These are phyloP conservation scores for Starmerella roubikii DNA, from an alignment of 805 yeast genomes.

Conservation along the genomic window DNA sequence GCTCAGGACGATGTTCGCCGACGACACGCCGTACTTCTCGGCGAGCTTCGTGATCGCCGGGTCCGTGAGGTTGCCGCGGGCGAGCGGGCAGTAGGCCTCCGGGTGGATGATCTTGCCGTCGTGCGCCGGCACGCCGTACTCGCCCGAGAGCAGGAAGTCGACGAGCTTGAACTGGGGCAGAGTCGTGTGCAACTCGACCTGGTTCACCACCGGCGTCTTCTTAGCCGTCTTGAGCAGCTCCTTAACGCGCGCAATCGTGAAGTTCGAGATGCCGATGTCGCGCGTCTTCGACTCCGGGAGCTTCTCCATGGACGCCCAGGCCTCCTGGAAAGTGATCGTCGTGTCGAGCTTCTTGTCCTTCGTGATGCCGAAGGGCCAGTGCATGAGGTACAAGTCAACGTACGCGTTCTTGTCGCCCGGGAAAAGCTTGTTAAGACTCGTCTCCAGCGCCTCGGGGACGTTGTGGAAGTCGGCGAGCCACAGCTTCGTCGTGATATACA, in stretches of 20 bases:
- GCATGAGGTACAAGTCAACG: constrained; percentile 52
- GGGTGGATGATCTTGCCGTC: constrained; percentile 37
- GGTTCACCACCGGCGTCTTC: constrained; percentile 55
- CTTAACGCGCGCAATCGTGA: constrained; percentile 40
- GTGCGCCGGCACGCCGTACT: constrained; percentile 18
- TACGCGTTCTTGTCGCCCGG: constrained; percentile 36
- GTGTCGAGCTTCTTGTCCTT: constrained; percentile 14
- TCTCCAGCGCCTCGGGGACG: constrained; percentile 37
- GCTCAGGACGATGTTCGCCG: constrained; percentile 24
- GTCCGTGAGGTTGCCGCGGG: constrained; percentile 47
- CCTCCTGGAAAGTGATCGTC: constrained; percentile 32
- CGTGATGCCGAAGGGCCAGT: constrained; percentile 42
- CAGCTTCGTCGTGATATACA: constrained; percentile 53
- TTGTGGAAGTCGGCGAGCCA: constrained; percentile 33
- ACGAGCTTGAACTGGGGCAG: constrained; percentile 50
- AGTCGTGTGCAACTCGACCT: constrained; percentile 64
- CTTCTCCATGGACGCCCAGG: constrained; percentile 53
- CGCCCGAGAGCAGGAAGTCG: constrained; percentile 33
- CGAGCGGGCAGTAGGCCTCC: constrained; percentile 72
- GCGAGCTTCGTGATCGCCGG: constrained; percentile 46
- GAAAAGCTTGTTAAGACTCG: constrained; percentile 36
- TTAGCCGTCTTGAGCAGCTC: constrained; percentile 31
- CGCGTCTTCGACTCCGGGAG: constrained; percentile 38
- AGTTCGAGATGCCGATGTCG: constrained; percentile 70
- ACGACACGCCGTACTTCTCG: constrained; percentile 34